Percentiles rank a stretch among this genome's conserved stretches.
Evolutionary conservation across 192 early-diverging fungal species (phyloP).

Genomic region (Mortierella alpina): DNA sequence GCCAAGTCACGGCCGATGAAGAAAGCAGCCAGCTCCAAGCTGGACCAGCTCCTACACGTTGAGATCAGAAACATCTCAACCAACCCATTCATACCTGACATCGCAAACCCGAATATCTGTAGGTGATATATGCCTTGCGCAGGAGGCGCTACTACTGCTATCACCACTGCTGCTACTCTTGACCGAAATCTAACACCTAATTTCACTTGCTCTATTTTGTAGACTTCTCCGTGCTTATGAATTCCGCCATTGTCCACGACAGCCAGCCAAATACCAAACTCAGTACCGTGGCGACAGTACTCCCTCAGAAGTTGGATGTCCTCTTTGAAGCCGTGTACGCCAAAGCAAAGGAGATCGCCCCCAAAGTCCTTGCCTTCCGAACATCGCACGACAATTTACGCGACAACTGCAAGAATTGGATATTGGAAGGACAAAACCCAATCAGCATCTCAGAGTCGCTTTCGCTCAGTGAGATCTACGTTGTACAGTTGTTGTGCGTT

Average conservation of each 20-base stretch:
- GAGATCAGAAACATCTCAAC: constrained; percentile 48
- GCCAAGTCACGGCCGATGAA: not conserved
- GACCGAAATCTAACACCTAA: too few relatives aligned
- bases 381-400: not conserved
- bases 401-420: not conserved
- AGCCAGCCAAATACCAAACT: constrained; percentile 32
- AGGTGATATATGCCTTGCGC: not conserved
- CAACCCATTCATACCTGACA: constrained; percentile 20
- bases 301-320: constrained; percentile 18
- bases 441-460: constrained; percentile 19
- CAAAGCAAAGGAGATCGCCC: constrained; percentile 10
- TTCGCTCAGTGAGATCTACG: constrained; percentile 2
- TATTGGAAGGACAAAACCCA: constrained; percentile 2
- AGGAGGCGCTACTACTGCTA: not conserved
- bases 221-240: constrained; percentile 40
- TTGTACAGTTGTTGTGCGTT: constrained; percentile 24
- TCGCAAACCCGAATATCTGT: constrained; percentile 12
- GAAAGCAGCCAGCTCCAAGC: not conserved
- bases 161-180: not conserved
- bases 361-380: constrained; percentile 9
- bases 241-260: constrained; percentile 23
- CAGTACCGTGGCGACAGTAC: constrained; percentile 4
- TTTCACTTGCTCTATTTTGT: not conserved
- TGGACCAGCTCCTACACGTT: constrained; percentile 6
- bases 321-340: constrained; percentile 29